These are phyloP conservation scores for Parachaetomium inaequale DNA, from an alignment of 495 filamentous ascomycete species.

Conservation along the genomic window DNA sequence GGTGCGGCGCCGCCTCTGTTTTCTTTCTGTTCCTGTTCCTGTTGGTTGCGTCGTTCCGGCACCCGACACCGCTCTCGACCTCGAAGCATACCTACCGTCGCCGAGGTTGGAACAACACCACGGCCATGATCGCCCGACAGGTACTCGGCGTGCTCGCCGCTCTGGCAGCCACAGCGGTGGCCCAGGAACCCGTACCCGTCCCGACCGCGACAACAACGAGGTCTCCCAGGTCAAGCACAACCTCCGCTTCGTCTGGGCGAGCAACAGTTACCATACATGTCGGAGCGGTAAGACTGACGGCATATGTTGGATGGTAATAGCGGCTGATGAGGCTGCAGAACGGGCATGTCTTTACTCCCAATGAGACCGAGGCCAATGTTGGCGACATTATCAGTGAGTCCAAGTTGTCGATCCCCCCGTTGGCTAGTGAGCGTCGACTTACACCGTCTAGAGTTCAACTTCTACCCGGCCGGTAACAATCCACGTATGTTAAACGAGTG, in stretches of 20 bases:
- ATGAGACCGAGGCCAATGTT: conserved; percentile 31
- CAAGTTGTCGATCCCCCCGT: not conserved
- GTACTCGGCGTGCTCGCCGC: conserved; percentile 14
- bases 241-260: conserved; percentile 16
- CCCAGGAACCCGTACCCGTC: conserved; percentile 1
- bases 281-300: conserved; percentile 29
- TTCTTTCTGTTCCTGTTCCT: conserved; percentile 3
- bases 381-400: conserved; percentile 41
- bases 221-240: not conserved
- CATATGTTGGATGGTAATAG: not conserved
- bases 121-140: conserved; percentile 13
- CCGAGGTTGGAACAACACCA: not conserved
- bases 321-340: conserved; percentile 23
- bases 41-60: conserved; percentile 3
- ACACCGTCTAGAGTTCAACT: conserved; percentile 45
- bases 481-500: not conserved
- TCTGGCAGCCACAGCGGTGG: not conserved
- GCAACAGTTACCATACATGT: conserved; percentile 30
- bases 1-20: not conserved
- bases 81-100: not conserved
- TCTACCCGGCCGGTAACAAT: conserved; percentile 44
- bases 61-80: not conserved
- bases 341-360: conserved; percentile 36
- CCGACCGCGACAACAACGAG: not conserved
- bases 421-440: not conserved